phyloP scores from a whole-genome alignment of 257 asterid species.

The Oldenlandia corymbosa region DNA sequence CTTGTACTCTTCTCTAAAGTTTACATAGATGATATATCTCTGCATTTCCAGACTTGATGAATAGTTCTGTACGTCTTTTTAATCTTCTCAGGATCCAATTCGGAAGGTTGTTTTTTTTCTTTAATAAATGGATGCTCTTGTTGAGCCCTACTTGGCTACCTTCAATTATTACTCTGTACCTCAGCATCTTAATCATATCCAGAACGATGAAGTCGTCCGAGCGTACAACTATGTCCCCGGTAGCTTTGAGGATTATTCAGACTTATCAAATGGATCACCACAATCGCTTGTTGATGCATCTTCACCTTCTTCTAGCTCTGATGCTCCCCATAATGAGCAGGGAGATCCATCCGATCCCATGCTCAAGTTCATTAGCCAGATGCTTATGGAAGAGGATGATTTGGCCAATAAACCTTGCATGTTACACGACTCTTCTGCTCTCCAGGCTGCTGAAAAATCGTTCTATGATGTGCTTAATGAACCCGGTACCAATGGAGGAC shows the following conservation, averaged over 20 bases:
- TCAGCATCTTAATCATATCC: conserved; percentile 5
- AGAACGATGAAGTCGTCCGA: conserved; percentile 3
- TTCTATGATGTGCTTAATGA: conserved; percentile 31
- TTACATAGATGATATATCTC: too few species aligned
- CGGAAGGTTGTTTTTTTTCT: not conserved
- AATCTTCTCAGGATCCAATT: conserved; percentile 6
- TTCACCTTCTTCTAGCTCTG: conserved; percentile 19
- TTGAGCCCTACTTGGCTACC: conserved; percentile 2
- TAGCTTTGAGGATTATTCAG: conserved; percentile 12
- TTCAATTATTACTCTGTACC: conserved; percentile 3
- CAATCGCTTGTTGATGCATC: conserved; percentile 1
- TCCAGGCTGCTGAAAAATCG: conserved; percentile 31
- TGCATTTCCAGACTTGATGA: too few species aligned
- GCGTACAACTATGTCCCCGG: not conserved
- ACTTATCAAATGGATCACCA: conserved; percentile 6
- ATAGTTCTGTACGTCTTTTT: not conserved
- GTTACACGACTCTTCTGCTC: conserved; percentile 29
- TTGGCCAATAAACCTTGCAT: conserved; percentile 31
- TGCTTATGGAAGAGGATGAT: conserved; percentile 38
- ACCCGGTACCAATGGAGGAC: not conserved
- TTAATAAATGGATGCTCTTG: conserved; percentile 20
- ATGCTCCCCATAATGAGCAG: conserved; percentile 10
- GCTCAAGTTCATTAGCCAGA: conserved; percentile 28
- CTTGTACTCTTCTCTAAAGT: too few species aligned
- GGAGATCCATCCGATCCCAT: conserved; percentile 25